Base-by-base conservation (phyloP, 768 basidiomycete genomes). In the Pleurotus sapidus region DNA sequence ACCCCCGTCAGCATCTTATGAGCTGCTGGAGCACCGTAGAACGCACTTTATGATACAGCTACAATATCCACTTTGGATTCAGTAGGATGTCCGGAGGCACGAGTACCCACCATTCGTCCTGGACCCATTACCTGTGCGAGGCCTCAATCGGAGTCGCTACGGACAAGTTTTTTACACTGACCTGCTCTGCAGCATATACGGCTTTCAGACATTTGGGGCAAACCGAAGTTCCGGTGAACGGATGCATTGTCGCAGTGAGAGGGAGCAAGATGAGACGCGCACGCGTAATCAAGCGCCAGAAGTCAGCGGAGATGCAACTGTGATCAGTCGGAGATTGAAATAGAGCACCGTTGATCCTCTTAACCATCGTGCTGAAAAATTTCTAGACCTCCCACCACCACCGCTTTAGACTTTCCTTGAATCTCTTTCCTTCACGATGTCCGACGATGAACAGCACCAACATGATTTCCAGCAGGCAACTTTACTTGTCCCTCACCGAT, bases 181-280 rank as follows among this genome's bases (percentile, higher is more conserved):
- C 90, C 82, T 95, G 91, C 70, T 95, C 93, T 51, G 92, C 93
- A 59, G 88, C 89, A 72, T 95, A 95, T 30, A 95, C 93, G 0
- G 81, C 70, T 70, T 87, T 91, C 57, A 70, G 71, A 71, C 92
- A 95, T 65, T 83, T 72, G 14, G 92, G 88, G 67, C 92, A 95
- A 53, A 76, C 71, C 25, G 89, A 82, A 3, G 84, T 83, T 46
- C 85, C 88, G 59, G 86, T 85, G 65, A 87, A 91, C 2, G 86
- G 82, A 66, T 86, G 84, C 87, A 90, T 91, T 60, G 53, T 66
- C 42, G 61, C 62, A 38, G 46, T 56, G 47, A 20, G 27, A 34
- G 30, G 11, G 11, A 34, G 30, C n/a, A n/a, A 30, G 30, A 34
- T 34, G 30, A 34, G 30, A 9, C 9, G 30, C 30, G 30, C 30